A percentile compares a stretch with the other conserved stretches of the same genome.
Conservation (phyloP, 1,284 basidiomycete species). For the Ceratobasidium sp. region DNA sequence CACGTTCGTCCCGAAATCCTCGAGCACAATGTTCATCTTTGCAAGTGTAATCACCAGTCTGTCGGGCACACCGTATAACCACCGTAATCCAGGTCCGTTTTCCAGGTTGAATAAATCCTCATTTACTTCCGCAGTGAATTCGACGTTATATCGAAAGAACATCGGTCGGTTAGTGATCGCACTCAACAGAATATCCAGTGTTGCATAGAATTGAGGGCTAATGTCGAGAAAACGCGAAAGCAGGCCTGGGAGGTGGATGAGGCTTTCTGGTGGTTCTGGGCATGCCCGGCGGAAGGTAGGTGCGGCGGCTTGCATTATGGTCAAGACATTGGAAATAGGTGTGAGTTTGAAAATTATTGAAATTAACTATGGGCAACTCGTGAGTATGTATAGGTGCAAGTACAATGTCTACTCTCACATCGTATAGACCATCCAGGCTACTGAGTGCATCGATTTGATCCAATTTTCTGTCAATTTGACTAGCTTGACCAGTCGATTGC, state of each 20-base stretch:
- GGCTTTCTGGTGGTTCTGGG: not conserved
- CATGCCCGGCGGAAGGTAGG: conserved; percentile 1
- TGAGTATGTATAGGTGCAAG: too few species aligned
- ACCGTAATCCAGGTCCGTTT: not conserved
- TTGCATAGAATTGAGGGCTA: not conserved
- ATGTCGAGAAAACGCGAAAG: conserved; percentile 3
- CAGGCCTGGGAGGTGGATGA: conserved; percentile 2
- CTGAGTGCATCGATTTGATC: not conserved
- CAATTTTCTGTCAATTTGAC: not conserved
- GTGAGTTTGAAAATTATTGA: not conserved
- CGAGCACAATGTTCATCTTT: conserved; percentile 12
- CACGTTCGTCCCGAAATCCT: conserved; percentile 8
- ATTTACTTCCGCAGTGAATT: not conserved
- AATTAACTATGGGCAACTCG: too few species aligned
- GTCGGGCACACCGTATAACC: conserved; percentile 26
- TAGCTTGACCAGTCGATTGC: not conserved
- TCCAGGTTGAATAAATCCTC: not conserved
- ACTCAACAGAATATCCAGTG: conserved; percentile 16
- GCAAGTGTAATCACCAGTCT: conserved; percentile 3
- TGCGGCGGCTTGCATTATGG: not conserved
- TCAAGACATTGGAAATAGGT: not conserved
- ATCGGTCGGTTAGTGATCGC: not conserved
- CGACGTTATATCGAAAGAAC: conserved; percentile 14
- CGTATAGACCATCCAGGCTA: not conserved
- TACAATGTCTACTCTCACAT: too few species aligned